Evolutionary conservation across 2,329 filamentous ascomycete species (phyloP).

Genomic region (Harringtonia lauricola): DNA sequence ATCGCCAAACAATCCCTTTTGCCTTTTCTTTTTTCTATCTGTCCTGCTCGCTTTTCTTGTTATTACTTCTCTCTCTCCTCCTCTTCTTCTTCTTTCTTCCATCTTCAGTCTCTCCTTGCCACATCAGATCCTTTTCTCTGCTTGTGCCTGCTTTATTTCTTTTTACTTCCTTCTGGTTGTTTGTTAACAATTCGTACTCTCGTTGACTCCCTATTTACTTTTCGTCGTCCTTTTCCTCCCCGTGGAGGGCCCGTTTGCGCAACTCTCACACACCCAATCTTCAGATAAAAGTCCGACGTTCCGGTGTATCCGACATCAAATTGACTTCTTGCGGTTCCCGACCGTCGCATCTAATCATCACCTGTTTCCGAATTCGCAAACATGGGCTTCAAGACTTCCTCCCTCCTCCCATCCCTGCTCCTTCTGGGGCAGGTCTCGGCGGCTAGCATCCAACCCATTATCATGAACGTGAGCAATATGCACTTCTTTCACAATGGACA

Average conservation of each 20-base stretch:
- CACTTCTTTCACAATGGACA: neutral
- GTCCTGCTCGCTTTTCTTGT: neutral
- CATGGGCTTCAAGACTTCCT: constrained; percentile 21
- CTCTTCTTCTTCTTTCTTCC: neutral
- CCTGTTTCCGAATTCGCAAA: constrained; percentile 1
- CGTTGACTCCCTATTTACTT: neutral
- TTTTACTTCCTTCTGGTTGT: neutral
- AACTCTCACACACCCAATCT: no score
- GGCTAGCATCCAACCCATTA: constrained; percentile 43
- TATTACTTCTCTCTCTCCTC: neutral
- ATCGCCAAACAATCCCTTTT: constrained; percentile 1
- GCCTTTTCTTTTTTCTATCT: neutral
- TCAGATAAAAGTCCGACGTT: no score
- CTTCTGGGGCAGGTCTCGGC: constrained; percentile 26
- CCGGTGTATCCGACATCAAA: no score
- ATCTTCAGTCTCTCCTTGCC: neutral
- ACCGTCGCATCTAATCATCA: no score
- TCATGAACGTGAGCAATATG: constrained; percentile 48
- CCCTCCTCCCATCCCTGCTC: constrained; percentile 22
- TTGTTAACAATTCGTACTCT: constrained; percentile 6
- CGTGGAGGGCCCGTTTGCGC: no score
- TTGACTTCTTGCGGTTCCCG: no score
- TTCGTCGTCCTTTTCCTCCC: neutral
- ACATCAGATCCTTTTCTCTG: neutral
- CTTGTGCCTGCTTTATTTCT: neutral